A percentile compares a stretch with the other conserved stretches of the same genome.
Evolutionary conservation across 208 protist genomes (phyloP).

Genomic region (Lotmaria passim): DNA sequence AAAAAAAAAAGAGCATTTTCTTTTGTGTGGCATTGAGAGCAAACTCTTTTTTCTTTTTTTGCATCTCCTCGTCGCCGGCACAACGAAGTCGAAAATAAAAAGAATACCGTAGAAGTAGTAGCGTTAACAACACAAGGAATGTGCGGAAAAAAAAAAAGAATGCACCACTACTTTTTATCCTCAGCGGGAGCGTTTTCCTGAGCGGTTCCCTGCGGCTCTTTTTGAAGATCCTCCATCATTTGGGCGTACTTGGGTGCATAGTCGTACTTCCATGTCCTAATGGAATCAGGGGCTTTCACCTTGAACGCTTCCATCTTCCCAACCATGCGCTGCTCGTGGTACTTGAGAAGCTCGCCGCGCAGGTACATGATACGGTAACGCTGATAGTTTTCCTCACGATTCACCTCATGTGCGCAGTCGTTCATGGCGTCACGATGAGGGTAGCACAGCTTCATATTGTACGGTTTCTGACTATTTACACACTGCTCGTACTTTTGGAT

Average conservation of each 20-base stretch:
- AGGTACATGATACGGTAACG: slow-evolving; percentile 83
- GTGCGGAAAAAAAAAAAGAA: not conserved
- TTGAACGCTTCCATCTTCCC: slow-evolving; percentile 86
- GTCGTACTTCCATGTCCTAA: slow-evolving; percentile 79
- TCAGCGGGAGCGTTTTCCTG: slow-evolving; percentile 4
- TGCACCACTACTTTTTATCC: not conserved
- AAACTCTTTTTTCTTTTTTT: no score
- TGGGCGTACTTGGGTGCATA: slow-evolving; percentile 87
- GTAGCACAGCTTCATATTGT: slow-evolving; percentile 70
- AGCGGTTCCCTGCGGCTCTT: slow-evolving; percentile 18
- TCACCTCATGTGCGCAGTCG: slow-evolving; percentile 81
- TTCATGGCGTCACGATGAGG: slow-evolving; percentile 87
- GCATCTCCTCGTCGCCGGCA: no score
- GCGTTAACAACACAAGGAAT: not conserved
- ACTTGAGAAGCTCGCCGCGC: slow-evolving; percentile 77
- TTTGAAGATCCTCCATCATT: slow-evolving; percentile 81
- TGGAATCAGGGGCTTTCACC: slow-evolving; percentile 66
- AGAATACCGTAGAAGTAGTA: not conserved
- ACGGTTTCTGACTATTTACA: slow-evolving; percentile 66
- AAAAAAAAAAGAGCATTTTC: not conserved
- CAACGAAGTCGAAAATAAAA: not conserved
- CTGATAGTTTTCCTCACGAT: slow-evolving; percentile 88
- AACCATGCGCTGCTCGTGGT: slow-evolving; percentile 71
- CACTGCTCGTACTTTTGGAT: slow-evolving; percentile 81
- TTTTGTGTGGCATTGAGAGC: no score